phyloP scores from a whole-genome alignment of 768 basidiomycete genomes.

The Suillus clintonianus region DNA sequence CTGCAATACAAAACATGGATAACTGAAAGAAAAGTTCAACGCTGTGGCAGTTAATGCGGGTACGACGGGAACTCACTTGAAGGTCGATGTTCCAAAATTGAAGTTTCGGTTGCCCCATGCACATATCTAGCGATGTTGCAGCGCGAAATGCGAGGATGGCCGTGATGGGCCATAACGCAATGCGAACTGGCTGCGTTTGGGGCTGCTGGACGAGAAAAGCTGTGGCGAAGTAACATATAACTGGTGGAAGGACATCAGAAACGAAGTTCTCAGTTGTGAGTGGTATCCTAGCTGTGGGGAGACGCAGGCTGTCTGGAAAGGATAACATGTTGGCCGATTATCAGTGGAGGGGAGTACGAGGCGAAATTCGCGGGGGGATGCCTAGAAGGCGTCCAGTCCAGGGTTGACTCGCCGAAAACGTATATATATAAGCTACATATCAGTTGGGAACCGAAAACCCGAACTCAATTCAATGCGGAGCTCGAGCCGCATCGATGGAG shows the following conservation, averaged over 20 bases:
- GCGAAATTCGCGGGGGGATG: too few relatives aligned
- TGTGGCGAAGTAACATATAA: conserved; percentile 48
- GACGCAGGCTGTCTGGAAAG: conserved; percentile 4
- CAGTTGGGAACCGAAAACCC: too few relatives aligned
- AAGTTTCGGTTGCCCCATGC: not conserved
- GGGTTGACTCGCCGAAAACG: too few relatives aligned
- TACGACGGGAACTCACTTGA: conserved; percentile 6
- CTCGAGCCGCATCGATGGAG: too few relatives aligned
- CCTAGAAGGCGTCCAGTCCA: not conserved
- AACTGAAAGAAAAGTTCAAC: conserved; percentile 6
- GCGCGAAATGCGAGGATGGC: conserved; percentile 44
- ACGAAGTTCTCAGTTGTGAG: conserved; percentile 35
- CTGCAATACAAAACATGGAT: conserved; percentile 9
- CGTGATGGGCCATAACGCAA: conserved; percentile 48
- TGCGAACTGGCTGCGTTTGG: conserved; percentile 42
- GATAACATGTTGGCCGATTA: not conserved
- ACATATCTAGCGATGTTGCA: conserved; percentile 17
- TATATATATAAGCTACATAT: too few relatives aligned
- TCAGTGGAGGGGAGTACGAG: not conserved
- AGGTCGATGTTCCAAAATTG: conserved; percentile 11
- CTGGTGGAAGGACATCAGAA: conserved; percentile 40
- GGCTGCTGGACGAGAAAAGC: conserved; percentile 53
- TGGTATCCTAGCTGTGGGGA: conserved; percentile 17
- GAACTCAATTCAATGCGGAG: too few relatives aligned
- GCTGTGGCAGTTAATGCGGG: not conserved